phyloP scores from a whole-genome alignment of 352 stramenopile species.

The Aphanomyces astaci region DNA sequence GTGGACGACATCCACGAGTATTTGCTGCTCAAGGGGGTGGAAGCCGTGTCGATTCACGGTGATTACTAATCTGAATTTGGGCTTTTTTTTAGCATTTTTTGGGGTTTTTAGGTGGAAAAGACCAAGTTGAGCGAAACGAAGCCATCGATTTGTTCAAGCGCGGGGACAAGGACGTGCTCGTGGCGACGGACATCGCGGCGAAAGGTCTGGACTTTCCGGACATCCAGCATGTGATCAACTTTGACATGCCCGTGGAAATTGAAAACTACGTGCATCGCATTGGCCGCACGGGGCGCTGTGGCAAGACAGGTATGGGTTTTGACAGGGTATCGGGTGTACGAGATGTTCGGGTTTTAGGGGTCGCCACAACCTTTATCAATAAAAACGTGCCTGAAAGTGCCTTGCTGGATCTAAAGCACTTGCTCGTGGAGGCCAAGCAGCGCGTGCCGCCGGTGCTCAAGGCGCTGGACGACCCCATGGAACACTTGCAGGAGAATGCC shows the following conservation, averaged over 20 bases:
- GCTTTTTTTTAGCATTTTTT: too few relatives aligned
- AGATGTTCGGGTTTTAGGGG: conserved; percentile 32
- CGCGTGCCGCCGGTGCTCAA: conserved; percentile 95
- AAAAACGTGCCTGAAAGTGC: conserved; percentile 93
- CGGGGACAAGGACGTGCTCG: conserved; percentile 94
- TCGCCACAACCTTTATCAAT: conserved; percentile 99
- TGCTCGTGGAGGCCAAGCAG: conserved; percentile 98
- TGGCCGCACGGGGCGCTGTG: conserved; percentile 95
- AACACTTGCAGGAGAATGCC: conserved; percentile 62
- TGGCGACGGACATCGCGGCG: conserved; percentile 97
- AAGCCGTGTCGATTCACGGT: conserved; percentile 95
- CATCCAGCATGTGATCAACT: conserved; percentile 99
- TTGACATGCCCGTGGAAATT: conserved; percentile 99
- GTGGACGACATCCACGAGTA: conserved; percentile 99
- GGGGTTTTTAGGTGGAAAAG: too few relatives aligned
- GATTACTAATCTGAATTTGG: too few relatives aligned
- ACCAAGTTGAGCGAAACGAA: conserved; percentile 96
- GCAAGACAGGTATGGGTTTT: conserved; percentile 86
- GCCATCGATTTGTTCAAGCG: conserved; percentile 94
- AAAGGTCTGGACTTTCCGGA: conserved; percentile 99
- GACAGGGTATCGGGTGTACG: not conserved
- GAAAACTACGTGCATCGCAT: conserved; percentile 99
- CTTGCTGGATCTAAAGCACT: conserved; percentile 97
- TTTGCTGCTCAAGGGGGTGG: conserved; percentile 95
- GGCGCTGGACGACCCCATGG: conserved; percentile 95